Evolutionary conservation across 139 green algal genomes (phyloP), one percentile per base, ranked within the genome.

Genomic region (Chlorella sp.): DNA sequence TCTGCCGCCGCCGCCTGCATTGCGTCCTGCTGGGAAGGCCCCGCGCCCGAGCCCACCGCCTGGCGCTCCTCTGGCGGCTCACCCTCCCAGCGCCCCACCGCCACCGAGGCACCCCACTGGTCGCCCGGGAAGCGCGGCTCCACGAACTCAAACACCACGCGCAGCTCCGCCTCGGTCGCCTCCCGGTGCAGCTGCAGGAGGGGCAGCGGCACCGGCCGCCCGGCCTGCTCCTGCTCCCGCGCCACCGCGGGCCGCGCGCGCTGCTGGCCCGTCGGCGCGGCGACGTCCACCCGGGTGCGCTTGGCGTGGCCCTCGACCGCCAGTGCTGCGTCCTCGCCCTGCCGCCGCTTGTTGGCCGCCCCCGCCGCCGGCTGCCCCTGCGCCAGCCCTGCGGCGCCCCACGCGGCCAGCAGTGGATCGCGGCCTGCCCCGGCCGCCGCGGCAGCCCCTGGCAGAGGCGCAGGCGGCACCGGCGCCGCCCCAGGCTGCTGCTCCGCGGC

Each of bases 1-100:
- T 23, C 55, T 3, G 17, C 56, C n/a, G 71, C 71, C n/a, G 71
- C 71, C 1, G 58, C 71, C n/a, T 77, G 29, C 71, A 59, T 67
- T 8, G 71, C 71, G 2, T 27, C 56, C 25, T 67, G 31, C 41
- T 59, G 58, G 29, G 14, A 42, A 38, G 36, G 68, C 0, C 50
- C 68, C 5, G 36, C 23, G 27, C 23, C 51, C 15, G 40, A 45
- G 2, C 46, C 68, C 2, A n/a, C 38, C 5, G 68, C n/a, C n/a
- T n/a, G 68, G 2, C 4, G 36, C n/a, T 40, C 40, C 14, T 15
- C 29, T 17, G 46, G 33, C 2, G 68, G 68, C 15, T 51, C 38
- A 38, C 38, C 50, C 17, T 64, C 36, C 14, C 25, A 27, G 2
- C 23, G 36, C 68, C 68, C 64, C 0, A 7, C 3, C 4, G 51